Base-by-base conservation (phyloP, 1,284 basidiomycete species). In the Phenoliferia sp. region DNA sequence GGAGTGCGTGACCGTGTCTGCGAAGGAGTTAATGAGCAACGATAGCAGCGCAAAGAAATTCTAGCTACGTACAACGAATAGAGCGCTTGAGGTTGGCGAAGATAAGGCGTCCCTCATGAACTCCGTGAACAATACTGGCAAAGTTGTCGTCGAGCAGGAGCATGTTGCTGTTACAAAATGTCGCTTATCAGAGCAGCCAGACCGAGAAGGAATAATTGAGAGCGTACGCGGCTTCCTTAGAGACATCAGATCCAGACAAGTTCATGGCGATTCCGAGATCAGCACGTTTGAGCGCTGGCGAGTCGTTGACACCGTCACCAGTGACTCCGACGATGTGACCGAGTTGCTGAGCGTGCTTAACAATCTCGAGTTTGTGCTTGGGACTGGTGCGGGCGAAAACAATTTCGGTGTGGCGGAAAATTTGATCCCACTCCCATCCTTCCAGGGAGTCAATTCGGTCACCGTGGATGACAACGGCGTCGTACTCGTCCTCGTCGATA, bases 81-180 rank as follows among this genome's bases (percentile, higher is more conserved):
- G 86, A 87, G 6, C 86, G 83, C 76, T 87, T 87, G 77, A 80
- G 78, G 70, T 79, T 79, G 67, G 75, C 31, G n/a, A 50, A 82
- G 61, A 84, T 73, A 55, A 81, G 80, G 62, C 87, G 84, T 29
- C 88, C 88, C 76, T 88, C 86, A 67, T 83, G 80, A 71, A 89
- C 84, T 12, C 87, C 88, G 65, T 84, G 83, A 26, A 84, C 84
- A 73, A 89, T 88, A 28, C 85, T 86, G 52, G 86, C 85, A 77
- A 89, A 89, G 80, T 89, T 88, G 80, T 89, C 87, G 75, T 88
- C 86, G 36, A 85, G 84, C 61, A 89, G 80, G 0, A 89, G 87
- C 58, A 88, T 81, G 76, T 87, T 85, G n/a, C 85, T 82, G 75
- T 88, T 87, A 59, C 84, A 84, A 76, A 87, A 88, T 22, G 26